Percentiles rank a stretch among this genome's conserved stretches.
Conservation (phyloP, 768 basidiomycete genomes). For the Tricholoma saponaceum region DNA sequence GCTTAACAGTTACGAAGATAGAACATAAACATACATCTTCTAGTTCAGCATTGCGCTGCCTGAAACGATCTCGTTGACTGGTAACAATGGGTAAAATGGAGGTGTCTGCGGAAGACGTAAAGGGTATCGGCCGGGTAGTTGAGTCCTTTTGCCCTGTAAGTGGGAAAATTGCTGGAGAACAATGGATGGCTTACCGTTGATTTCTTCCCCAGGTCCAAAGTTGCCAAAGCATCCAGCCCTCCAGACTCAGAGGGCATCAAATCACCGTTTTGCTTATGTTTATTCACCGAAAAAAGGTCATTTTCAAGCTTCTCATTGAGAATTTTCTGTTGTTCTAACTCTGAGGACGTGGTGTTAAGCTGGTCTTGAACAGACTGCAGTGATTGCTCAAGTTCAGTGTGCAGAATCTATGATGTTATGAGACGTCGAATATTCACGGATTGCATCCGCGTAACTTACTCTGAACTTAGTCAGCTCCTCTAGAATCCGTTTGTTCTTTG, state of each 20-base stretch:
- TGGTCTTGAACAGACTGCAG: constrained; percentile 54
- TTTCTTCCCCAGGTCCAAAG: constrained; percentile 69
- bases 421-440: not conserved
- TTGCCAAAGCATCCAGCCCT: constrained; percentile 57
- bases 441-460: constrained; percentile 35
- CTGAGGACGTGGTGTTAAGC: constrained; percentile 52
- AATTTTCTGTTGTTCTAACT: constrained; percentile 71
- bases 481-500: constrained; percentile 88
- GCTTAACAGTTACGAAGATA: not conserved
- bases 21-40: constrained; percentile 67
- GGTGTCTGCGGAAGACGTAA: constrained; percentile 63
- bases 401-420: constrained; percentile 57
- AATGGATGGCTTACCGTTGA: constrained; percentile 27
- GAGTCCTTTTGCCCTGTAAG: constrained; percentile 6
- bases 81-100: constrained; percentile 99
- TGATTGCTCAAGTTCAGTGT: constrained; percentile 73
- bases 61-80: constrained; percentile 94
- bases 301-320: constrained; percentile 92
- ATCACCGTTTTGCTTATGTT: constrained; percentile 38
- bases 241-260: constrained; percentile 27
- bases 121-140: constrained; percentile 11
- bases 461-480: constrained; percentile 92
- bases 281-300: constrained; percentile 82
- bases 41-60: constrained; percentile 93
- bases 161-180: not conserved